Evolutionary conservation across 2,329 filamentous ascomycete genomes (phyloP), one percentile per base, ranked within the genome.

Genomic region (Aureobasidium sp.): DNA sequence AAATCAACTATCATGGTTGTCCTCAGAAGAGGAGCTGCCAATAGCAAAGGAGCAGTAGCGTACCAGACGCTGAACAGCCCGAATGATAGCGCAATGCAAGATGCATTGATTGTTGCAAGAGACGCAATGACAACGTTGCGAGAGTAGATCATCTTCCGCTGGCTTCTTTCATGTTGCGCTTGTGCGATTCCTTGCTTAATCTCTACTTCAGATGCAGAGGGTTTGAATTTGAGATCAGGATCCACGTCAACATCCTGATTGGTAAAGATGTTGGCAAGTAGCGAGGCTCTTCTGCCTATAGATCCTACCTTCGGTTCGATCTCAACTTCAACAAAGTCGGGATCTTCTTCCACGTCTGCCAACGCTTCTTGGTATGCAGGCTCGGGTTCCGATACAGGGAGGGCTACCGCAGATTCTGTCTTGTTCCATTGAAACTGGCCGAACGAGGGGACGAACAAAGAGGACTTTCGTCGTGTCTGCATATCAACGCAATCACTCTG

Each of bases 1-100:
- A 79, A 74, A 72, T 80, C 79, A 42, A 75, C 64, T 0, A 74
- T 70, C 64, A 78, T 79, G 66, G 77, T 75, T 61, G 76, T 78
- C 67, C 78, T 80, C 49, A 80, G 68, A 3, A 62, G 40, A n/a
- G 50, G 44, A 12, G 60, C 35, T 6, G 22, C 17, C 14, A 62
- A 17, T 22, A 62, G 24, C 9, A 62, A 29, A 15, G 60, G 60
- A 19, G 45, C 44, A 15, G 48, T 7, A 31, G 52, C 52, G 22
- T 62, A 62, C 60, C 60, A 62, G n/a, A 48, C 49, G n/a, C 33
- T 62, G 7, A 47, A 42, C 1, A 49, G 17, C 11, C 29, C 60
- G 24, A 62, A 62, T 12, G 49, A 54, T 14, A 62, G 35, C 1
- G 33, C 40, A 15, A 62, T 14, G 33, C 49, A 57, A 4, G 27